These are phyloP conservation scores for Fragilariopsis cylindrus DNA, from an alignment of 108 stramenopile genomes.

Conservation along the genomic window DNA sequence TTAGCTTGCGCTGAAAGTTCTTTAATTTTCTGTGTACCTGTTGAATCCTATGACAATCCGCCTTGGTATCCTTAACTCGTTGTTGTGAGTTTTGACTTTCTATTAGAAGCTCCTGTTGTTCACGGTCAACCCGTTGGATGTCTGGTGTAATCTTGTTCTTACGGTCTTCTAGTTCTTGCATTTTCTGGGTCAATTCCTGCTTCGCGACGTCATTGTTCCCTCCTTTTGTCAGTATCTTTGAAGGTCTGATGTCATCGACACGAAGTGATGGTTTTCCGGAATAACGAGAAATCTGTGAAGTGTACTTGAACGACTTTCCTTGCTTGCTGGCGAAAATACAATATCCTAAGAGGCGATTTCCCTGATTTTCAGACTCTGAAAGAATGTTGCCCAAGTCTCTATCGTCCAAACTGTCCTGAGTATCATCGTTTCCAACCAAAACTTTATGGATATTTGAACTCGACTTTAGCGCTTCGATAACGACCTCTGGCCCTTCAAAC, in stretches of 20 bases:
- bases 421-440: slow-evolving; percentile 69
- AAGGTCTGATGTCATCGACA: slow-evolving; percentile 42
- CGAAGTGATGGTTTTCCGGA: slow-evolving; percentile 32
- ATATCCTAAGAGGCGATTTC: slow-evolving; percentile 14
- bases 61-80: slow-evolving; percentile 41
- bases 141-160: slow-evolving; percentile 44
- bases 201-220: slow-evolving; percentile 51
- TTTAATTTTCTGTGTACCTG: slow-evolving; percentile 44
- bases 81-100: slow-evolving; percentile 38
- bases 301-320: slow-evolving; percentile 46
- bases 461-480: slow-evolving; percentile 66
- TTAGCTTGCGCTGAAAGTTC: slow-evolving; percentile 53
- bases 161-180: slow-evolving; percentile 34
- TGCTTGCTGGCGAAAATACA: slow-evolving; percentile 44
- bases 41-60: slow-evolving; percentile 21
- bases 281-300: slow-evolving; percentile 52
- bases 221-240: slow-evolving; percentile 53
- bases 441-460: slow-evolving; percentile 66
- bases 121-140: slow-evolving; percentile 30
- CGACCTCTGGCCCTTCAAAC: slow-evolving; percentile 62
- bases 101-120: slow-evolving; percentile 27
- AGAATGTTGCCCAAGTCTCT: slow-evolving; percentile 49
- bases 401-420: slow-evolving; percentile 58
- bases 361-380: slow-evolving; percentile 35
- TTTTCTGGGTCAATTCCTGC: slow-evolving; percentile 35